Evolutionary conservation across 2,329 filamentous ascomycete species (phyloP).

Genomic region (Pestalotiopsis sp.): DNA sequence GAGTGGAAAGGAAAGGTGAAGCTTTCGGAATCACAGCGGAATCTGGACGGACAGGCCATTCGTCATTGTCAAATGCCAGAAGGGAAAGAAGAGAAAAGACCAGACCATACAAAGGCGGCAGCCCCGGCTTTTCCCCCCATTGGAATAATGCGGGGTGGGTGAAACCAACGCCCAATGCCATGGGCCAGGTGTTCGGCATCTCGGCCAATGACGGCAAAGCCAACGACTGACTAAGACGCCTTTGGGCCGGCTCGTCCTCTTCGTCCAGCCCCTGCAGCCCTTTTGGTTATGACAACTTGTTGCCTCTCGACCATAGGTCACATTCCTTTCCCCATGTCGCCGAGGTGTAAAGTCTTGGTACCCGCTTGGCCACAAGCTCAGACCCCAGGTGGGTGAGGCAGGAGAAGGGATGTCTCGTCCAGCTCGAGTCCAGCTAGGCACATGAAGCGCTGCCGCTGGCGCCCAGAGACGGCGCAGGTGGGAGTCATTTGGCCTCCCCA

Average conservation of each 20-base stretch:
- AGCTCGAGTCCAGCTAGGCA: not conserved
- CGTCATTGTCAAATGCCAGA: conserved; percentile 27
- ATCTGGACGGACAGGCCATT: not conserved
- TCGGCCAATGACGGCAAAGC: conserved; percentile 47
- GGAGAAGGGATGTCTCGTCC: not conserved
- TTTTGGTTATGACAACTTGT: not conserved
- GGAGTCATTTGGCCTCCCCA: not conserved
- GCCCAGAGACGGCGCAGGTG: not conserved
- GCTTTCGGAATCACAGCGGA: not conserved
- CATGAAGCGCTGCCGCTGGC: not conserved
- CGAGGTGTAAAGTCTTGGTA: conserved; percentile 8
- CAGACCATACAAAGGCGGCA: not conserved
- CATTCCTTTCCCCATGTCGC: not conserved
- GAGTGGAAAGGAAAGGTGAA: not conserved
- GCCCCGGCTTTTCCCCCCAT: conserved; percentile 25
- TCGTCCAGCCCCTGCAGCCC: conserved; percentile 16
- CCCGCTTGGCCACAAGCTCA: conserved; percentile 7
- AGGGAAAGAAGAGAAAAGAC: conserved; percentile 8
- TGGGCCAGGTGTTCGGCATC: conserved; percentile 38
- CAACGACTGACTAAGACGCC: conserved; percentile 29
- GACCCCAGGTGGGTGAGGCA: not conserved
- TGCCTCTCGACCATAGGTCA: not conserved
- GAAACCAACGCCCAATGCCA: not conserved
- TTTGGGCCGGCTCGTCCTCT: conserved; percentile 38
- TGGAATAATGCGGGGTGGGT: conserved; percentile 10